phyloP scores from a whole-genome alignment of 129 eudicot genomes.

The Deinandra increscens region DNA sequence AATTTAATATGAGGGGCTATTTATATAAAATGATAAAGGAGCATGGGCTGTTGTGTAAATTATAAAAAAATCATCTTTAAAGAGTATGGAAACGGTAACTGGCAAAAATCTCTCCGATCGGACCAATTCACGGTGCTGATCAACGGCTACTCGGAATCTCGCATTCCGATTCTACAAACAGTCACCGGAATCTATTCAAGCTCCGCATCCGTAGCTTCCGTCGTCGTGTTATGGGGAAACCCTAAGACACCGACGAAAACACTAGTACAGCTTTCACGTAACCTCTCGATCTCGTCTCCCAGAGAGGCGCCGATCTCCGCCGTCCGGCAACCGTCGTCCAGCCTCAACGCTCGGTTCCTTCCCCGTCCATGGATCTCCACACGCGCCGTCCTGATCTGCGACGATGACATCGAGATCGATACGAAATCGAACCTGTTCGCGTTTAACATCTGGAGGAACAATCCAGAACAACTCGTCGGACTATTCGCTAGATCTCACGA shows the following conservation, averaged over 20 bases:
- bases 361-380: conserved; percentile 64
- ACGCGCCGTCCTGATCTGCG: conserved; percentile 73
- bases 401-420: conserved; percentile 73
- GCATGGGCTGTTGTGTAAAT: too few relatives aligned
- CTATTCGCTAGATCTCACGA: conserved; percentile 85
- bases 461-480: conserved; percentile 55
- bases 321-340: conserved; percentile 46
- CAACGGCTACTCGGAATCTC: conserved; percentile 77
- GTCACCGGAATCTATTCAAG: conserved; percentile 59
- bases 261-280: conserved; percentile 47
- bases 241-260: conserved; percentile 49
- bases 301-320: conserved; percentile 60
- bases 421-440: conserved; percentile 53
- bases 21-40: too few relatives aligned
- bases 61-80: too few relatives aligned
- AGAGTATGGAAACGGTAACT: too few relatives aligned
- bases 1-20: too few relatives aligned
- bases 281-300: conserved; percentile 46
- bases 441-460: conserved; percentile 52
- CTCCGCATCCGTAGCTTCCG: conserved; percentile 48
- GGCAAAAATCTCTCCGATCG: conserved; percentile 48
- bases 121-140: conserved; percentile 77
- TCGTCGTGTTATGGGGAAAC: conserved; percentile 77
- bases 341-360: conserved; percentile 68
- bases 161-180: conserved; percentile 61